These are phyloP conservation scores for Lumnitzera racemosa DNA, from an alignment of 345 rosid genomes.

Conservation along the genomic window DNA sequence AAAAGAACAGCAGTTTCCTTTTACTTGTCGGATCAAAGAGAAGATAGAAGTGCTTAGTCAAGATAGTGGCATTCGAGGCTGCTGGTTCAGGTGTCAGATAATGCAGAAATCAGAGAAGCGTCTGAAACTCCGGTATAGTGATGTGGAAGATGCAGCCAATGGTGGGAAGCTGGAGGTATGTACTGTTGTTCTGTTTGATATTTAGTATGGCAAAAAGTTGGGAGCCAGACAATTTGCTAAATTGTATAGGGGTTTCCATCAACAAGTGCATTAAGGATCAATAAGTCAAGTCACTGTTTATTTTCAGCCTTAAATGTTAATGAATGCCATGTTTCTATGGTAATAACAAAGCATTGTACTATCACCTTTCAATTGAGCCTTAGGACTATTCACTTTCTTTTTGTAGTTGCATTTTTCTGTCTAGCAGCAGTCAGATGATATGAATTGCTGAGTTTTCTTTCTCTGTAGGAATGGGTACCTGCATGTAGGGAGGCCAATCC, in stretches of 20 bases:
- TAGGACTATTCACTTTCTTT: too few species aligned
- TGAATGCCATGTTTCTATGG: too few species aligned
- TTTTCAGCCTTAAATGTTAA: too few species aligned
- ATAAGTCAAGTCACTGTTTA: too few species aligned
- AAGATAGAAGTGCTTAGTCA: constrained; percentile 41
- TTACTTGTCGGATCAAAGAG: constrained; percentile 15
- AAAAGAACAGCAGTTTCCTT: constrained; percentile 5
- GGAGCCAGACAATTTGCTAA: too few species aligned
- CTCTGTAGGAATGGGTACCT: constrained; percentile 38
- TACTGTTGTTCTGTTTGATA: neutral
- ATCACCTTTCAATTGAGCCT: too few species aligned
- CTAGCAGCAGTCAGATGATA: neutral
- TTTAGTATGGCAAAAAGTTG: too few species aligned
- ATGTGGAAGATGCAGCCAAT: constrained; percentile 32
- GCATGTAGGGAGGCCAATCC: constrained; percentile 25
- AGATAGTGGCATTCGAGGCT: constrained; percentile 50
- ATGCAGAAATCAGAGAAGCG: constrained; percentile 17
- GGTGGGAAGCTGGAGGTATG: constrained; percentile 35
- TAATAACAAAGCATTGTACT: too few species aligned
- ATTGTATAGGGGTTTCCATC: too few species aligned
- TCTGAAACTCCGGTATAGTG: constrained; percentile 32
- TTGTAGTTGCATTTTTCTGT: too few species aligned
- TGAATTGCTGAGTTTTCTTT: neutral
- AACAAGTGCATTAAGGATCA: too few species aligned
- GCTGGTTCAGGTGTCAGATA: constrained; percentile 49